Evolutionary conservation across 169 alveolate species (phyloP), one percentile per base, ranked within the genome.

Genomic region (Blepharisma undulans): DNA sequence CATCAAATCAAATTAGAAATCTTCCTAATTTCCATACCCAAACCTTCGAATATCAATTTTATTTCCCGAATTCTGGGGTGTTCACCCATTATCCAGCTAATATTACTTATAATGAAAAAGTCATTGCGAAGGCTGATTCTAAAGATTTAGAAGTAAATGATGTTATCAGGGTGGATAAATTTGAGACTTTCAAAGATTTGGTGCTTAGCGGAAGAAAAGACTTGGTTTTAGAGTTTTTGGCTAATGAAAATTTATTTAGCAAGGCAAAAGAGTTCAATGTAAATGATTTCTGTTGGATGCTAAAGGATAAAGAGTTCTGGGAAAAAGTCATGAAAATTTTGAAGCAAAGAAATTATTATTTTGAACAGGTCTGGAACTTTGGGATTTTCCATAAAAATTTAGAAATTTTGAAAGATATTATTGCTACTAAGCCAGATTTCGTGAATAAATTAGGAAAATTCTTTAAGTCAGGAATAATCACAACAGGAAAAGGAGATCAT

Each of bases 41-140:
- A 7, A 34, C 78, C 25, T 16, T 76, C n/a, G 74, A 72, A n/a
- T 93, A 91, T 93, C 81, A 71, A 4, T 96, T 96, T 74, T 96
- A 96, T 76, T 96, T 94, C 94, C 98, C 98, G 29, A 86, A 84
- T 29, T 86, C 90, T 25, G 98, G 98, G 21, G 85, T 29, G 18
- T 96, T 92, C 85, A 78, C 84, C 12, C 97, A 94, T 84, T 92
- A 90, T 90, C 96, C 96, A 29, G 91, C 96, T 18, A 94, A 94
- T 30, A 89, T 94, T 27, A 86, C 96, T 19, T 76, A 90, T 79
- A 89, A 93, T 77, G 93, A 88, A 48, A 89, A 90, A 72, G 92
- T 96, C 18, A 92, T 93, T 59, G 95, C 96, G 22, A 93, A 77
- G 25, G 95, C 96, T 27, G 29, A 88, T 66, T 84, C 81, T n/a